Percentiles rank a stretch among this genome's conserved stretches.
These are phyloP conservation scores for Podochytrium sp. DNA, from an alignment of 192 early-diverging fungal species.

Conservation along the genomic window DNA sequence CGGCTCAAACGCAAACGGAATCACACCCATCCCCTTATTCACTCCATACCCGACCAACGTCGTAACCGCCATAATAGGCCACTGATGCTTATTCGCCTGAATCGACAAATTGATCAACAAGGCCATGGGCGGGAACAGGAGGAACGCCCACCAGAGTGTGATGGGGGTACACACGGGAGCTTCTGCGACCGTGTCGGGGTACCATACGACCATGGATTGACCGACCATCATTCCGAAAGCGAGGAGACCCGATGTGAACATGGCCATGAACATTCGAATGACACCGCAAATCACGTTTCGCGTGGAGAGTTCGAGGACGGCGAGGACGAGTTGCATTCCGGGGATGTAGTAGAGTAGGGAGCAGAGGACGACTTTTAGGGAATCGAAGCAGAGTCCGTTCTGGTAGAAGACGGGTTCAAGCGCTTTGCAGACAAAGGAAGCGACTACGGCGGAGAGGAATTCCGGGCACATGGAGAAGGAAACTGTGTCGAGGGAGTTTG, in stretches of 20 bases:
- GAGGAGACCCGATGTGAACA: slow-evolving; percentile 76
- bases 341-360: slow-evolving; percentile 43
- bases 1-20: slow-evolving; percentile 45
- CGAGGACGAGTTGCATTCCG: slow-evolving; percentile 76
- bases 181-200: neutral
- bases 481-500: slow-evolving; percentile 29
- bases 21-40: slow-evolving; percentile 61
- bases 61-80: slow-evolving; percentile 70
- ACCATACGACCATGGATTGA: slow-evolving; percentile 17
- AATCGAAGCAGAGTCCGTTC: slow-evolving; percentile 18
- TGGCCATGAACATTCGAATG: slow-evolving; percentile 76
- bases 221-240: slow-evolving; percentile 44
- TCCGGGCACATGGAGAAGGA: slow-evolving; percentile 45
- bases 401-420: neutral
- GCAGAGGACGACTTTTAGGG: slow-evolving; percentile 31
- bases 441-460: too few relatives aligned
- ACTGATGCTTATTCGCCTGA: slow-evolving; percentile 60
- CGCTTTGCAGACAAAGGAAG: slow-evolving; percentile 19
- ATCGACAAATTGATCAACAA: slow-evolving; percentile 58
- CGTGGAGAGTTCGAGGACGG: slow-evolving; percentile 86
- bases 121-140: slow-evolving; percentile 55
- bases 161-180: neutral
- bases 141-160: slow-evolving; percentile 52
- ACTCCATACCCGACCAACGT: slow-evolving; percentile 72
- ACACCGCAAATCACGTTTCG: slow-evolving; percentile 84